These are phyloP conservation scores for Dothidotthia symphoricarpi DNA, from an alignment of 2,329 filamentous ascomycete species.

Conservation along the genomic window DNA sequence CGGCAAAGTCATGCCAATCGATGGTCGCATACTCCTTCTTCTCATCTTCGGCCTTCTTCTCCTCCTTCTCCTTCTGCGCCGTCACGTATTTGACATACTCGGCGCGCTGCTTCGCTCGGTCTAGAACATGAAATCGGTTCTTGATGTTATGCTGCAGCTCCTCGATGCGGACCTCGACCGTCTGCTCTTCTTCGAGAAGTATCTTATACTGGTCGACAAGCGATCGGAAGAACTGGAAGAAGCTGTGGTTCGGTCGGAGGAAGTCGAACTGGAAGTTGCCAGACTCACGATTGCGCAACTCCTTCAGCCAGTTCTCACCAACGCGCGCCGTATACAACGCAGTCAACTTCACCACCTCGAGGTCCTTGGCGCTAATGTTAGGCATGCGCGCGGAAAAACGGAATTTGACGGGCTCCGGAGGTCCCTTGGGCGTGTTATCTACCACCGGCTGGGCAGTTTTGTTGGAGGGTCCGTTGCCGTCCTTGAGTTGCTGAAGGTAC, in stretches of 20 bases:
- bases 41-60: slow-evolving; percentile 82
- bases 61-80: slow-evolving; percentile 80
- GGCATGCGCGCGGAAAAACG: slow-evolving; percentile 96
- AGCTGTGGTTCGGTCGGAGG: slow-evolving; percentile 87
- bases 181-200: slow-evolving; percentile 68
- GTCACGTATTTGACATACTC: slow-evolving; percentile 86
- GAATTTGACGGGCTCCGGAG: slow-evolving; percentile 81
- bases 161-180: slow-evolving; percentile 68
- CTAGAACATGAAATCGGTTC: slow-evolving; percentile 77
- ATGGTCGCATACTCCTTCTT: slow-evolving; percentile 76
- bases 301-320: slow-evolving; percentile 86
- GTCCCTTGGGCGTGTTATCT: slow-evolving; percentile 72
- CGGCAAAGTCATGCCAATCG: slow-evolving; percentile 96
- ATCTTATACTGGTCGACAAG: slow-evolving; percentile 92
- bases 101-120: slow-evolving; percentile 78
- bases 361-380: slow-evolving; percentile 91
- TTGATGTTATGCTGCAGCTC: slow-evolving; percentile 72
- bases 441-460: slow-evolving; percentile 22
- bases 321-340: slow-evolving; percentile 92
- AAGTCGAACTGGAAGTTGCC: slow-evolving; percentile 97
- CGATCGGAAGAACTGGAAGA: slow-evolving; percentile 92
- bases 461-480: slow-evolving; percentile 67
- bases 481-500: slow-evolving; percentile 81
- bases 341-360: slow-evolving; percentile 71
- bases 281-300: slow-evolving; percentile 81